phyloP scores from a whole-genome alignment of 495 filamentous ascomycete genomes.

The Talaromyces borbonicus region DNA sequence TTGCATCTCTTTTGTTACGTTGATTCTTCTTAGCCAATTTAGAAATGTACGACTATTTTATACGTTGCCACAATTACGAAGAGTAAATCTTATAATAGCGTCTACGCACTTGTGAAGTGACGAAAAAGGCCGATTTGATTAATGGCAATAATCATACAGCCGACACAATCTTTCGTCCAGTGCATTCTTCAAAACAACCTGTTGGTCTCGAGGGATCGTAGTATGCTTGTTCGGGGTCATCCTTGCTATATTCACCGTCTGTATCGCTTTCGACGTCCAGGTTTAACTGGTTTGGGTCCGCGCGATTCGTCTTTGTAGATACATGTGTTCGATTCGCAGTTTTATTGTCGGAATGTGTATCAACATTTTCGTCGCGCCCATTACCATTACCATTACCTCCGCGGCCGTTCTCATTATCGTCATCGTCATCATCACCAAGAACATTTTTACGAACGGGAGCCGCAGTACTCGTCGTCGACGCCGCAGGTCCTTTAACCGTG shows the following conservation, averaged over 20 bases:
- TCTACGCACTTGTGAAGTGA: not conserved
- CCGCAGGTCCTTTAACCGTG: conserved; percentile 27
- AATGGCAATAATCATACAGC: not conserved
- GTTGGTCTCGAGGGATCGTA: conserved; percentile 46
- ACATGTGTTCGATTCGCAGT: conserved; percentile 24
- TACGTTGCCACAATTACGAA: not conserved
- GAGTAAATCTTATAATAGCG: too few relatives aligned
- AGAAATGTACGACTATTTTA: conserved; percentile 9
- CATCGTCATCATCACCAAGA: conserved; percentile 34
- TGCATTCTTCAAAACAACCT: conserved; percentile 35
- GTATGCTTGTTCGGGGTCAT: conserved; percentile 28
- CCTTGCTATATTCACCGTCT: conserved; percentile 34
- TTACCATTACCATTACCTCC: too few relatives aligned
- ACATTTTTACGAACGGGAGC: conserved; percentile 33
- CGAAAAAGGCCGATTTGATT: not conserved
- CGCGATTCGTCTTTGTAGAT: conserved; percentile 44
- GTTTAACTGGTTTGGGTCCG: conserved; percentile 17
- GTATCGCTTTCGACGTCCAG: conserved; percentile 30
- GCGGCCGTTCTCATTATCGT: conserved; percentile 15
- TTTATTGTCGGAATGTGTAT: conserved; percentile 16
- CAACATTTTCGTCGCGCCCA: too few relatives aligned
- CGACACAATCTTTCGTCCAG: conserved; percentile 12
- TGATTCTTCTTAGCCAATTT: conserved; percentile 7
- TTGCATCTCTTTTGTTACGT: not conserved
- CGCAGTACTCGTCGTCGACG: conserved; percentile 10